Evolutionary conservation across 169 alveolate species (phyloP).

Genomic region (Perkinsus marinus): DNA sequence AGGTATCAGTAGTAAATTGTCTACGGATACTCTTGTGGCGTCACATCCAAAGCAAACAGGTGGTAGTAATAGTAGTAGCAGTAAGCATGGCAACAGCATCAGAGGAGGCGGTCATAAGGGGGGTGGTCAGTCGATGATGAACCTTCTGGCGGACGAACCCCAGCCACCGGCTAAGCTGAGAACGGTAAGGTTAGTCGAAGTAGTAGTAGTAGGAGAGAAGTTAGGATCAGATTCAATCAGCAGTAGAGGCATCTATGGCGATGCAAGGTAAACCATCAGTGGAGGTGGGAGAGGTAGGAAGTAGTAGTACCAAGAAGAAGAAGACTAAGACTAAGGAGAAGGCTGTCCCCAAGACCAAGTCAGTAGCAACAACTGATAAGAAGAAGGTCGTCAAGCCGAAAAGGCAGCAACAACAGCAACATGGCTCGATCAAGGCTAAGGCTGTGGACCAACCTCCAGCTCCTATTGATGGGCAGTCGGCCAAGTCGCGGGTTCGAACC

Average conservation of each 20-base stretch:
- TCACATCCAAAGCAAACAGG: too few relatives aligned
- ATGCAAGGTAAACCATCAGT: background rate
- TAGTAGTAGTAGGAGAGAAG: background rate
- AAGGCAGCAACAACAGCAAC: too few relatives aligned
- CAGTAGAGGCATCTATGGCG: background rate
- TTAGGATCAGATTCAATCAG: background rate
- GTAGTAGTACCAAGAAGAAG: background rate
- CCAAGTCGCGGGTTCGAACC: too few relatives aligned
- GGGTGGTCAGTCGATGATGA: background rate
- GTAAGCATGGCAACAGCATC: background rate
- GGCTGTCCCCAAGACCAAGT: too few relatives aligned
- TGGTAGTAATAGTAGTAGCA: background rate
- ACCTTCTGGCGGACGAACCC: background rate
- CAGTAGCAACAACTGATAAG: too few relatives aligned
- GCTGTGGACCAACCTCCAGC: too few relatives aligned
- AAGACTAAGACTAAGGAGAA: background rate
- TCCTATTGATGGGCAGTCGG: too few relatives aligned
- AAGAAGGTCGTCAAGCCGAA: too few relatives aligned
- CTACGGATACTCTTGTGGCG: too few relatives aligned
- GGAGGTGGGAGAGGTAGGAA: background rate
- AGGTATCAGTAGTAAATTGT: too few relatives aligned
- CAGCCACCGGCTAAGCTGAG: background rate
- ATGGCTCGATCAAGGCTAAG: too few relatives aligned
- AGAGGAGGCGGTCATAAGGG: background rate
- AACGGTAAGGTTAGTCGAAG: background rate